Evolutionary conservation across 495 filamentous ascomycete genomes (phyloP), one percentile per base, ranked within the genome.

Genomic region (Aspergillus sclerotioniger): DNA sequence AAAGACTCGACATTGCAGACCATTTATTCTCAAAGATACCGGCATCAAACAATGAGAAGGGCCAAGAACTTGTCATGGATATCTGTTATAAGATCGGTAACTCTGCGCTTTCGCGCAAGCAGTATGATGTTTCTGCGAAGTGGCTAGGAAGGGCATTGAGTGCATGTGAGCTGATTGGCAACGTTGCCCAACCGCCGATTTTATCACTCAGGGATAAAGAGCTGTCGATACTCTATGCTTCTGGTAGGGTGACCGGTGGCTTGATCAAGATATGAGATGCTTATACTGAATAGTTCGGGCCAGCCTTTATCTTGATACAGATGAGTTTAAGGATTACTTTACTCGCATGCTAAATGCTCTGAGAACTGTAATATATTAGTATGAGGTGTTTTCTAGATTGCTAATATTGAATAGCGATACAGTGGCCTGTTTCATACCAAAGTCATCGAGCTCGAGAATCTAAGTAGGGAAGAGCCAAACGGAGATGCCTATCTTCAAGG

Each of bases 121-220:
- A 86, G 59, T 82, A 76, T 63, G 67, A 74, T 4, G 57, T 79
- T 12, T 85, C 89, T 12, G 67, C 79, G 7, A 84, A 82, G 66
- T 96, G 92, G 93, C 70, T 96, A n/a, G 80, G 87, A 53, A 79
- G 87, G 57, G 84, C 90, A 4, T 74, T 84, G 53, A 77, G 86
- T 17, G 66, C 83, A 37, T 75, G 93, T 33, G 73, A 80, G 55
- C 62, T 39, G 82, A 84, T 53, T 76, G 80, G n/a, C 56, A 84
- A 1, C 78, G 86, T 19, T 66, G 68, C 29, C 69, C 87, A 17
- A 86, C 41, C 33, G 45, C 69, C 73, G 37, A 79, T 87, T 61
- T 84, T 81, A 15, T 7, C 15, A 7, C 16, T 52, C 6, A 25
- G 71, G 13, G 86, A 92, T 49, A 76, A 92, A 54, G 77, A 82